Base-by-base conservation (phyloP, 2,329 filamentous ascomycete genomes). In the Fusarium sp. region DNA sequence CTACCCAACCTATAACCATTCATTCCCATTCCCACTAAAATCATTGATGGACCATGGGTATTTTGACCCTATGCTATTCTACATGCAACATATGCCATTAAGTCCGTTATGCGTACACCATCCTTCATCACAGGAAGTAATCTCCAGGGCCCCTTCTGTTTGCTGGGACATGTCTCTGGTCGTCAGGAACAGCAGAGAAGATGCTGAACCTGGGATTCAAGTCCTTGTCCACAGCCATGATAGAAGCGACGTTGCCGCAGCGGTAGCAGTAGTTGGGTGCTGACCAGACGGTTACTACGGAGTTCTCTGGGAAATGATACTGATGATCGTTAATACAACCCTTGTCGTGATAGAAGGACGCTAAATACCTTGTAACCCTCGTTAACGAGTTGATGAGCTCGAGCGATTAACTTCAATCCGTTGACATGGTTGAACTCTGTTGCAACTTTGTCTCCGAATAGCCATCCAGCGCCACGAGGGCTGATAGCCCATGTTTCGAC, bases 391-490 rank as follows among this genome's bases (percentile, higher is more conserved):
- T 99, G 96, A 81, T 99, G 96, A n/a, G 96, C 96, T 49, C 96
- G 92, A 28, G 98, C 88, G 76, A 99, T 99, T 76, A 98, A 92
- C 68, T 92, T 96, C 85, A 99, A 92, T 64, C 91, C 93, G 79
- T 99, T 99, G 75, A 99, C 94, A 76, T 98, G 93, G 68, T 99
- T 90, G 80, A 99, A 99, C 79, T 99, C 98, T 71, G 92, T 96
- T 43, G 98, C 96, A 21, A 99, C 96, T 82, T 98, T 97, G 58
- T 96, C 94, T 33, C 96, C 96, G 79, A 99, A 99, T 1, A 97
- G 93, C 84, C 98, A 99, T 1, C 96, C 96, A n/a, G 96, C 96
- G 35, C 96, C 96, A 74, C 96, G 88, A 10, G 96, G 96, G 60
- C 93, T 97, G 61, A 99, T 89, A 18, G 93, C 95, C 86, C 98